Percentiles rank a stretch among this genome's conserved stretches.
Evolutionary conservation across 148 eudicot species (phyloP).

Genomic region (Suaeda aralocaspica): DNA sequence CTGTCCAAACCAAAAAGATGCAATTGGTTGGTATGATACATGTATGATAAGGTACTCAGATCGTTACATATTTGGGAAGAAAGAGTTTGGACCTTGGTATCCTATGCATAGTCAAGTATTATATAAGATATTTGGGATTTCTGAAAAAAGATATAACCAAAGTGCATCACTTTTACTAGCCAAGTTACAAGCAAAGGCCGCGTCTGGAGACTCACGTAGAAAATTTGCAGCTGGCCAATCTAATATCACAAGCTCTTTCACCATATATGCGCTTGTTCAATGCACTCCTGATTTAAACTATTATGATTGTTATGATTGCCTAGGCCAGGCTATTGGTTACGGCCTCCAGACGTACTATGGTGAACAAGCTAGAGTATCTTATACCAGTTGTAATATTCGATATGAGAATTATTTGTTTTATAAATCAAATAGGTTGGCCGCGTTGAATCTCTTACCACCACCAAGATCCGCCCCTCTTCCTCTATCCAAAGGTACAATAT

Average conservation of each 20-base stretch:
- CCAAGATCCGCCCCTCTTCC: neutral
- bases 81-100: neutral
- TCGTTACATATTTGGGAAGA: constrained; percentile 21
- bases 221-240: constrained; percentile 35
- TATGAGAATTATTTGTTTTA: constrained; percentile 27
- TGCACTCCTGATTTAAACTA: constrained; percentile 43
- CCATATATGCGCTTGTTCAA: constrained; percentile 35
- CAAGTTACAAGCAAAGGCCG: constrained; percentile 25
- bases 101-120: neutral
- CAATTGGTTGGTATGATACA: constrained; percentile 32
- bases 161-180: constrained; percentile 17
- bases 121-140: neutral
- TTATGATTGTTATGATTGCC: constrained; percentile 28
- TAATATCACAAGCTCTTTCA: neutral
- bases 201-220: constrained; percentile 21
- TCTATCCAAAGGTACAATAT: constrained; percentile 15
- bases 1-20: constrained; percentile 38
- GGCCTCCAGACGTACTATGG: neutral
- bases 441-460: neutral
- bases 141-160: constrained; percentile 13
- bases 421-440: neutral
- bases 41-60: constrained; percentile 44
- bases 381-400: constrained; percentile 35
- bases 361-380: constrained; percentile 13
- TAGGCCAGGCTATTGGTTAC: constrained; percentile 13